A percentile compares a stretch with the other conserved stretches of the same genome.
phyloP scores from a whole-genome alignment of 352 stramenopile genomes.

The Globisporangium sylvaticum region DNA sequence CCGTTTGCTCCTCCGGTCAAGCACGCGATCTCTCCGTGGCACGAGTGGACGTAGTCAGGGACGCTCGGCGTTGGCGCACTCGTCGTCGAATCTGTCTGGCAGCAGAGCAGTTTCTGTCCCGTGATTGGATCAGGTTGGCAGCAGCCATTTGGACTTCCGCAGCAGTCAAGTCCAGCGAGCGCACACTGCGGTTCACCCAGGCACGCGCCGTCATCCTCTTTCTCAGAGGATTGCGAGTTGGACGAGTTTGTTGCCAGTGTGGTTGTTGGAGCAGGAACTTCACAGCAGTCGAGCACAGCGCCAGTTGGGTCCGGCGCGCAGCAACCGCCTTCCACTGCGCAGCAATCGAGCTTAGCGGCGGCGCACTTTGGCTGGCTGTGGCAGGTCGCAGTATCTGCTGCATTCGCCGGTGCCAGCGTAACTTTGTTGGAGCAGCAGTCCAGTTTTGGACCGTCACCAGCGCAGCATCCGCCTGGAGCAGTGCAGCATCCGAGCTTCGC shows the following conservation, averaged over 20 bases:
- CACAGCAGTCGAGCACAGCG: constrained; percentile 28
- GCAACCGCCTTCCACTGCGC: constrained; percentile 27
- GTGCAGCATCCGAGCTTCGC: constrained; percentile 45
- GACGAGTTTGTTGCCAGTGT: background rate
- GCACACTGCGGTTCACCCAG: constrained; percentile 14
- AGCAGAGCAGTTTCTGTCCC: constrained; percentile 21
- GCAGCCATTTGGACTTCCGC: constrained; percentile 20
- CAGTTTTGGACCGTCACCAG: constrained; percentile 25
- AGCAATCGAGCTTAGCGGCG: constrained; percentile 30
- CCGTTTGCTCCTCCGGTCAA: constrained; percentile 21
- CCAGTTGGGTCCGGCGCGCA: constrained; percentile 30
- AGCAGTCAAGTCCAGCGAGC: constrained; percentile 21
- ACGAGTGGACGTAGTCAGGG: constrained; percentile 10
- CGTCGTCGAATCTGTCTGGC: constrained; percentile 4
- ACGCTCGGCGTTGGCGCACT: constrained; percentile 6
- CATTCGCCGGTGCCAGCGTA: constrained; percentile 3
- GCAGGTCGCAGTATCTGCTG: constrained; percentile 16
- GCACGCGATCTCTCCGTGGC: constrained; percentile 18
- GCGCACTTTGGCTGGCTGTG: constrained; percentile 35
- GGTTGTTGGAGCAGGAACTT: background rate
- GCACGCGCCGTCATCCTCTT: constrained; percentile 1
- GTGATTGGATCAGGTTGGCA: constrained; percentile 22
- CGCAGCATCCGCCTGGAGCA: constrained; percentile 40
- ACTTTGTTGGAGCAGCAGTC: constrained; percentile 35
- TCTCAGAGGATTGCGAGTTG: background rate